Conservation (phyloP, 1,284 basidiomycete genomes). For the Pterulicium gracile region DNA sequence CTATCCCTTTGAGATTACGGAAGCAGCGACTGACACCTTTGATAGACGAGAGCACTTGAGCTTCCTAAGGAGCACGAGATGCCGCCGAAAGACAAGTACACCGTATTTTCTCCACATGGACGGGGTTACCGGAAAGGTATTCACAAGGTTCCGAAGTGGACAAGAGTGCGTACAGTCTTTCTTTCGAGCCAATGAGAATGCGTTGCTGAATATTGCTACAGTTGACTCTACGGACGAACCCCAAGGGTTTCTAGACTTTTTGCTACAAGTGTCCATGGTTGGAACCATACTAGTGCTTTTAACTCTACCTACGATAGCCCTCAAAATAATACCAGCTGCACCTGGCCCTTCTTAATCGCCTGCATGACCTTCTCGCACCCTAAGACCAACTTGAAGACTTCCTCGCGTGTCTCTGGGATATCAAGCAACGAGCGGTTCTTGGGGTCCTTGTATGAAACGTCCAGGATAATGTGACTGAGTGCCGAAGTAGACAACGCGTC, state of each 20-base stretch:
- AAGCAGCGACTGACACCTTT: too few species aligned
- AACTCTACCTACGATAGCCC: conserved; percentile 7
- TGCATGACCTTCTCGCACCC: conserved; percentile 49
- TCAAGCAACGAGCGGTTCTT: conserved; percentile 70
- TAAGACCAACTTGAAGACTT: conserved; percentile 67
- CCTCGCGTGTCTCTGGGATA: conserved; percentile 72
- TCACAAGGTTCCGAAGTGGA: conserved; percentile 95
- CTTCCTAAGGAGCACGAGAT: conserved; percentile 87
- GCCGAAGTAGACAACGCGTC: conserved; percentile 62
- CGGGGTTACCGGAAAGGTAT: conserved; percentile 86
- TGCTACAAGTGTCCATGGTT: background rate
- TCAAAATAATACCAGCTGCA: conserved; percentile 68
- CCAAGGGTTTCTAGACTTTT: conserved; percentile 69
- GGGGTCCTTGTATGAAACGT: conserved; percentile 55
- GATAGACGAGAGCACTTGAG: conserved; percentile 54
- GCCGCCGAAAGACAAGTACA: conserved; percentile 90
- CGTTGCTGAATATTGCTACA: conserved; percentile 19
- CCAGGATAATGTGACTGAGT: conserved; percentile 73
- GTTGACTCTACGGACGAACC: conserved; percentile 79
- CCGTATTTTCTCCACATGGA: conserved; percentile 68
- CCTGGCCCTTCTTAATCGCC: conserved; percentile 57
- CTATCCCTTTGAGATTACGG: too few species aligned
- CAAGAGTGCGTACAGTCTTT: conserved; percentile 49
- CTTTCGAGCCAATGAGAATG: conserved; percentile 8
- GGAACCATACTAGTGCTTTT: background rate